These are phyloP conservation scores for Amaranthus palmeri DNA, from an alignment of 148 eudicot genomes.

Conservation along the genomic window DNA sequence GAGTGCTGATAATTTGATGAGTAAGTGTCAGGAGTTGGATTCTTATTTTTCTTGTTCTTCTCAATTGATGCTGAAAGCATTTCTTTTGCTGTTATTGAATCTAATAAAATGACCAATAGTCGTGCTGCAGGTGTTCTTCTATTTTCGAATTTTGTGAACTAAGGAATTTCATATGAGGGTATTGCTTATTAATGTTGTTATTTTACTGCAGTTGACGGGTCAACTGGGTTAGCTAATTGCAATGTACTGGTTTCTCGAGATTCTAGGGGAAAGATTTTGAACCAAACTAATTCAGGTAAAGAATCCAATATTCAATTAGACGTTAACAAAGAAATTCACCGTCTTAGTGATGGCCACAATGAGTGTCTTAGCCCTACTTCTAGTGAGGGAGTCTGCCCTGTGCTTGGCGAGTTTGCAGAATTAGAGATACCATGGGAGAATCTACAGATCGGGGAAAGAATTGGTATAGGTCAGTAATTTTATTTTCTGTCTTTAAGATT, in stretches of 20 bases:
- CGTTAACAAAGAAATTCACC: conserved; percentile 20
- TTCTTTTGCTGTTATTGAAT: conserved; percentile 25
- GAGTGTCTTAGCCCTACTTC: conserved; percentile 38
- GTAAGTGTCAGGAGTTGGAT: conserved; percentile 24
- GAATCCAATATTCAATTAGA: conserved; percentile 26
- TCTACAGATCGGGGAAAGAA: conserved; percentile 85
- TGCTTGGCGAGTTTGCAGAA: conserved; percentile 77
- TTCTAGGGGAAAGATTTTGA: conserved; percentile 25
- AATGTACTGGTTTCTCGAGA: conserved; percentile 23
- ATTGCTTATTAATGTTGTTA: conserved; percentile 14
- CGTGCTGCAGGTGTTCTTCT: conserved; percentile 27
- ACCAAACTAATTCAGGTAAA: conserved; percentile 25
- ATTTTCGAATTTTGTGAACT: conserved; percentile 9
- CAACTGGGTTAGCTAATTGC: conserved; percentile 22
- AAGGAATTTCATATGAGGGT: conserved; percentile 15
- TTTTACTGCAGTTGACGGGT: conserved; percentile 29
- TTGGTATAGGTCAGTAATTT: conserved; percentile 77
- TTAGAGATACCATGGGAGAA: conserved; percentile 97
- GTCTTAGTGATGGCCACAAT: conserved; percentile 24
- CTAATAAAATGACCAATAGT: conserved; percentile 17
- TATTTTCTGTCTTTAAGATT: neutral
- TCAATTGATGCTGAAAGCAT: conserved; percentile 24
- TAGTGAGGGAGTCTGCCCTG: conserved; percentile 42
- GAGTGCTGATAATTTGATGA: conserved; percentile 23
- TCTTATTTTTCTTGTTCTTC: conserved; percentile 16